These are phyloP conservation scores for Fremontodendron californicum DNA, from an alignment of 345 rosid genomes.

Conservation along the genomic window DNA sequence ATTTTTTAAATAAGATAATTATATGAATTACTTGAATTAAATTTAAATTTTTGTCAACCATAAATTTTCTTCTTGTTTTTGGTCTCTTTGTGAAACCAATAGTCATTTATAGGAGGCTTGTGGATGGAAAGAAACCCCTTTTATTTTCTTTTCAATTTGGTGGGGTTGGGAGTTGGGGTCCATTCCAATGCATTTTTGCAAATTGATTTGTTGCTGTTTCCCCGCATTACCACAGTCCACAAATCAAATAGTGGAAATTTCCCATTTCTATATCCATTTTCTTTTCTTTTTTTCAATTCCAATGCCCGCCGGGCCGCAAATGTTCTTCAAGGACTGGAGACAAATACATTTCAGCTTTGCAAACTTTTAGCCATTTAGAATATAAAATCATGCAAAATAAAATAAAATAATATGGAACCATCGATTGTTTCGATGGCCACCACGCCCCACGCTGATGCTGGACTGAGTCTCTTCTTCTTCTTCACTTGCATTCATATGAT, in stretches of 20 bases:
- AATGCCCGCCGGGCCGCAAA: too few relatives aligned
- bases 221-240: background rate
- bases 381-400: background rate
- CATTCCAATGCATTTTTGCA: background rate
- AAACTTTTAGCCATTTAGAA: background rate
- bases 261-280: background rate
- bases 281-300: background rate
- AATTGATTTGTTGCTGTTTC: background rate
- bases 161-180: background rate
- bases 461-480: background rate
- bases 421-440: background rate
- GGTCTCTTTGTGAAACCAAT: conserved; percentile 6
- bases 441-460: background rate
- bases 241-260: background rate
- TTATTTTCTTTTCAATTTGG: background rate
- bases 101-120: background rate
- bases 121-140: background rate
- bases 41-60: background rate
- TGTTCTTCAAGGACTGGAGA: too few relatives aligned
- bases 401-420: too few relatives aligned
- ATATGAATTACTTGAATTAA: too few relatives aligned
- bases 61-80: background rate
- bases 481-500: background rate
- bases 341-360: background rate
- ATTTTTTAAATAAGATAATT: too few relatives aligned